Base-by-base conservation (phyloP, 495 filamentous ascomycete genomes). In the Aspergillus leporis region DNA sequence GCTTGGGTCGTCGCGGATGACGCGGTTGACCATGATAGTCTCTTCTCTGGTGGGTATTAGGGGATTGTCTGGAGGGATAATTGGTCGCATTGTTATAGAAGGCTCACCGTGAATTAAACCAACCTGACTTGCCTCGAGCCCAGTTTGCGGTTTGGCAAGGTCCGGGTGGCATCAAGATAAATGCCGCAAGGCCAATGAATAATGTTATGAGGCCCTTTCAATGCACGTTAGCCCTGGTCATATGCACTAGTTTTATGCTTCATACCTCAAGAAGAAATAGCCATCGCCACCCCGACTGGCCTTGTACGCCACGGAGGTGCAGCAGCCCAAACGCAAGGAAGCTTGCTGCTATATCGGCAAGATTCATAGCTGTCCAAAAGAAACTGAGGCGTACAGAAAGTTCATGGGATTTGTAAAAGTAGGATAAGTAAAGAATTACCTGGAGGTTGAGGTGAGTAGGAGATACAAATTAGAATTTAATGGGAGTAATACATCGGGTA, bases 11-110 rank as follows among this genome's bases (percentile, higher is more conserved):
- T 91, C 89, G 9, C 87, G 81, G 13, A 91, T 72, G 4, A 91
- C 76, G 8, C 88, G 82, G 63, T 89, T 92, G 16, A 90, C 87
- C 48, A 91, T 84, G 64, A 91, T 90, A n/a, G 73, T 80, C 30
- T 76, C 70, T 54, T 77, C 75, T 36, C 53, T 43, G 38, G 22
- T 56, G 57, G 23, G 61, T n/a, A 46, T 46, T 45, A 60, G 43
- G 23, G 0, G 22, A 3, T 28, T 18, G 12, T 16, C 2, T 43
- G 34, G 55, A 23, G 13, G 22, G 23, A 21, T 1, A 10, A 4
- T n/a, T 16, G n/a, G 13, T 4, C 34, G 52, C 9, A 16, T 16
- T 2, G 14, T 19, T 23, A 21, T 28, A n/a, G 23, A 14, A 9
- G 3, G 41, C 82, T 61, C 85, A 83, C 3, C 79, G 70, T 56